A percentile compares a stretch with the other conserved stretches of the same genome.
phyloP scores from a whole-genome alignment of 345 rosid species.

The Aquilaria malaccensis region DNA sequence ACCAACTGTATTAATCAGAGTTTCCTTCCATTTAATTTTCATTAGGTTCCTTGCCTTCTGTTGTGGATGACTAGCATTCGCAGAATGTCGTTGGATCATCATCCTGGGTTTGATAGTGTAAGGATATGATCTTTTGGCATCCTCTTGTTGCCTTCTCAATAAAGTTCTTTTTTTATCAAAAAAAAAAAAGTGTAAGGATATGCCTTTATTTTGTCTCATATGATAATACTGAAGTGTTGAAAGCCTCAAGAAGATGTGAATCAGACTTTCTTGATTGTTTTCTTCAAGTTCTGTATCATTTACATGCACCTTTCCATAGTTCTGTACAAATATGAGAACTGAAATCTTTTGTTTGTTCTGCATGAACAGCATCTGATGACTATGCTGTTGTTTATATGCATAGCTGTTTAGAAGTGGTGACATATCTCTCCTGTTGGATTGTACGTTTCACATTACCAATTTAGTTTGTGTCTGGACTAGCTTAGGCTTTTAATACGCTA shows the following conservation, averaged over 20 bases:
- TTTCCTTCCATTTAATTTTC: constrained; percentile 11
- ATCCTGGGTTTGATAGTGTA: constrained; percentile 89
- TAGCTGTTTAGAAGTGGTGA: too few species aligned
- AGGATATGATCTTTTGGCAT: constrained; percentile 15
- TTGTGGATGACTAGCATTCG: constrained; percentile 73
- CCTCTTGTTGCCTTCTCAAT: neutral
- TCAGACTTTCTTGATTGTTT: neutral
- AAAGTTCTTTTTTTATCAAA: constrained; percentile 2
- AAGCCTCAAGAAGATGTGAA: neutral
- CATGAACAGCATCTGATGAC: too few species aligned
- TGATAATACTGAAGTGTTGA: constrained; percentile 1
- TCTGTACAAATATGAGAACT: too few species aligned
- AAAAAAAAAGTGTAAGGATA: too few species aligned
- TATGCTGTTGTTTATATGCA: too few species aligned
- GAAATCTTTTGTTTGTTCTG: too few species aligned
- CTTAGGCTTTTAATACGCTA: too few species aligned
- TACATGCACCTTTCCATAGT: neutral
- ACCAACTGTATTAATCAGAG: constrained; percentile 10
- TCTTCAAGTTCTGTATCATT: neutral
- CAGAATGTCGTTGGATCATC: constrained; percentile 72
- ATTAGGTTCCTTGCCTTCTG: constrained; percentile 80
- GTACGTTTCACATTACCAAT: too few species aligned
- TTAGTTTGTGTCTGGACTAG: too few species aligned
- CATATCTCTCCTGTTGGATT: too few species aligned
- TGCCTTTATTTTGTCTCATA: too few species aligned